Conservation (phyloP, 108 stramenopile species). For the Skeletonema grethae region DNA sequence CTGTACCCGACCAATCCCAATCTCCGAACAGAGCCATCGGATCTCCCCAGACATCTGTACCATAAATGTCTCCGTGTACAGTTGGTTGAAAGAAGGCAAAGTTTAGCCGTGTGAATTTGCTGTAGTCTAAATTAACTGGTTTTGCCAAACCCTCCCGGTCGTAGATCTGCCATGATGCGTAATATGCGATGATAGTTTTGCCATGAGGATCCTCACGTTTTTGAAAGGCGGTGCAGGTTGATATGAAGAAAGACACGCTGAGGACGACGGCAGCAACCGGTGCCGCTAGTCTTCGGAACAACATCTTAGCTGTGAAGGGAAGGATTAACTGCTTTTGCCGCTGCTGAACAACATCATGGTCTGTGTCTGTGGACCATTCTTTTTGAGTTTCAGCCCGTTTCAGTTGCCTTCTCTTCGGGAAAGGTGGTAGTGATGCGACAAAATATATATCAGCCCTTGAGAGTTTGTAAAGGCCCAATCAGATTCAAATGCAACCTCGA, state of each 20-base stretch:
- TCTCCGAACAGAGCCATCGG: conserved; percentile 21
- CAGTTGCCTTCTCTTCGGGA: too few species aligned
- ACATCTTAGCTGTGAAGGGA: neutral
- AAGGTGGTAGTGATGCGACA: too few species aligned
- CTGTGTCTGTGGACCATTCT: too few species aligned
- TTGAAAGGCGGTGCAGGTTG: neutral
- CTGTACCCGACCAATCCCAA: conserved; percentile 16
- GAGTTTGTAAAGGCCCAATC: too few species aligned
- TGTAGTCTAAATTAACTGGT: conserved; percentile 37
- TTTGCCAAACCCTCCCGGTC: conserved; percentile 34
- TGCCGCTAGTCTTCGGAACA: neutral
- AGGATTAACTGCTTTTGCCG: too few species aligned
- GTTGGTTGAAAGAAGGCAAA: conserved; percentile 51
- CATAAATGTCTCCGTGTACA: conserved; percentile 23
- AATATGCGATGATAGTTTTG: conserved; percentile 46
- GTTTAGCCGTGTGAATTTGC: conserved; percentile 44
- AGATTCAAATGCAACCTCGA: too few species aligned
- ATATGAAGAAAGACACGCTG: neutral
- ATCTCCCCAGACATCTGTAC: conserved; percentile 48
- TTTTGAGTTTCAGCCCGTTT: too few species aligned
- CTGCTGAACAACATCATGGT: too few species aligned
- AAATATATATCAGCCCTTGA: too few species aligned
- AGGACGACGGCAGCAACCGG: neutral
- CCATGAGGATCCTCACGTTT: conserved; percentile 3
- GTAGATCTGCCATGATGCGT: conserved; percentile 51